phyloP scores from a whole-genome alignment of 768 basidiomycete species.

The Mycena vitilis region DNA sequence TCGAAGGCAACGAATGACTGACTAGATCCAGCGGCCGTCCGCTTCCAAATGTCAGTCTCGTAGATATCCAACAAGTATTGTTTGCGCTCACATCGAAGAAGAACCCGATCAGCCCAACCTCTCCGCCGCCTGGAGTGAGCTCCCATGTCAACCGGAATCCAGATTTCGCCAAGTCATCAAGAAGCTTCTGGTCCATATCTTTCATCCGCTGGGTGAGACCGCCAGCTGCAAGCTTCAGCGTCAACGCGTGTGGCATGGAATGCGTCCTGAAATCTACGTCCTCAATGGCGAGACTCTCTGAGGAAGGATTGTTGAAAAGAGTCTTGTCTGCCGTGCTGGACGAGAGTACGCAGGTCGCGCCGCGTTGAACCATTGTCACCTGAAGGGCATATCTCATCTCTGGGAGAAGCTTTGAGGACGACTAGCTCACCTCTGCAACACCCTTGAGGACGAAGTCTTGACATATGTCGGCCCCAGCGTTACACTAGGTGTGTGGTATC shows the following conservation, averaged over 20 bases:
- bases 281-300: background rate
- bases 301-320: background rate
- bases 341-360: constrained; percentile 30
- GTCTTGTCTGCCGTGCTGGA: background rate
- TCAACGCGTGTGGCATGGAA: constrained; percentile 37
- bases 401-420: too few species aligned
- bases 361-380: constrained; percentile 35
- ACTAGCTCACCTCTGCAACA: constrained; percentile 24
- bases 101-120: constrained; percentile 34
- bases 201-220: constrained; percentile 21
- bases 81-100: constrained; percentile 23
- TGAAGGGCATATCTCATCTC: background rate
- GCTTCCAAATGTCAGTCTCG: constrained; percentile 10
- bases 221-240: constrained; percentile 29
- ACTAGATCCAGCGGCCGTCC: constrained; percentile 25
- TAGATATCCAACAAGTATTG: background rate
- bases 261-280: constrained; percentile 32
- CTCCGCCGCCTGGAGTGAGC: constrained; percentile 36
- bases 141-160: constrained; percentile 44
- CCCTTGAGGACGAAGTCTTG: constrained; percentile 31
- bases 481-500: constrained; percentile 19
- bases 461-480: constrained; percentile 30
- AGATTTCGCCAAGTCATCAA: constrained; percentile 37
- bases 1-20: background rate
- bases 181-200: constrained; percentile 23